Evolutionary conservation across 345 rosid genomes (phyloP).

Genomic region (Acer yangbiense): DNA sequence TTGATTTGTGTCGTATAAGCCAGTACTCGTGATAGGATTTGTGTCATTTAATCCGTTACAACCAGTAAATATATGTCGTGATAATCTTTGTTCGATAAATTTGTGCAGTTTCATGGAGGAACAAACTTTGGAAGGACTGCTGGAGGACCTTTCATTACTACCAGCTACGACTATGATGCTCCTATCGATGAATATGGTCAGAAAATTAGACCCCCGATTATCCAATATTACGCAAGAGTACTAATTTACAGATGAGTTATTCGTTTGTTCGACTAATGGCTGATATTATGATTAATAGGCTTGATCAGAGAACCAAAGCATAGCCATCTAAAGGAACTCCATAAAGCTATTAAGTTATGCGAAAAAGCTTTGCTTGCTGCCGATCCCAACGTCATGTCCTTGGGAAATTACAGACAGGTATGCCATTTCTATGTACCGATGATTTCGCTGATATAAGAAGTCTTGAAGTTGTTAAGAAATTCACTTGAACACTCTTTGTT

Average conservation of each 20-base stretch:
- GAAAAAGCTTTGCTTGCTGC: conserved; percentile 60
- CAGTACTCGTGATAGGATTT: background rate
- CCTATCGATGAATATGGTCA: conserved; percentile 79
- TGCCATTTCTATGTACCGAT: background rate
- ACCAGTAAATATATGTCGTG: background rate
- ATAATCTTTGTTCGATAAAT: background rate
- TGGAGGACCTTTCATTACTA: conserved; percentile 73
- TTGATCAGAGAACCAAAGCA: conserved; percentile 81
- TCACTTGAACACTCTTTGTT: no score
- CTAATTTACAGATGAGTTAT: background rate
- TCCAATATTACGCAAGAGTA: background rate
- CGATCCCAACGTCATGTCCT: conserved; percentile 46
- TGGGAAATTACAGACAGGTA: conserved; percentile 76
- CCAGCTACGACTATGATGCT: conserved; percentile 76
- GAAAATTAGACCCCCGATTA: background rate
- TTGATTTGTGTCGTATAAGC: background rate
- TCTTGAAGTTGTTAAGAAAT: no score
- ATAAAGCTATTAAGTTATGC: conserved; percentile 67
- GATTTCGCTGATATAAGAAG: background rate
- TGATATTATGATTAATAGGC: conserved; percentile 38
- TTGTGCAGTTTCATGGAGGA: conserved; percentile 70
- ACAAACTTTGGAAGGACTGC: conserved; percentile 74
- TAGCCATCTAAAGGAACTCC: conserved; percentile 73
- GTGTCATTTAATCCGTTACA: no score
- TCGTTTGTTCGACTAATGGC: background rate